These are phyloP conservation scores for Canavalia ensiformis DNA, from an alignment of 306 rosid species.

Conservation along the genomic window DNA sequence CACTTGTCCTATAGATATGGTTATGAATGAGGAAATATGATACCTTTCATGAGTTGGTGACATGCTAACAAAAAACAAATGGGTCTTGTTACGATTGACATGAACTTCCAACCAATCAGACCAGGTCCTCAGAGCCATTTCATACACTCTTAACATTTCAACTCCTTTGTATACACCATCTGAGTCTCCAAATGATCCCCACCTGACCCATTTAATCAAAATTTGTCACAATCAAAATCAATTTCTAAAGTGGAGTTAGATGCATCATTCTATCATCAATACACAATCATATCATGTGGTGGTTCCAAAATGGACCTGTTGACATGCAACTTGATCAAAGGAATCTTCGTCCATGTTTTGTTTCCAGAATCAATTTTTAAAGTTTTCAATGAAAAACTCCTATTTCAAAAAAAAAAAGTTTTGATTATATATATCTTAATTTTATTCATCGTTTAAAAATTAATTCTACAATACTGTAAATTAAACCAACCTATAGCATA, in stretches of 20 bases:
- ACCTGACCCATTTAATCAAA: constrained; percentile 54
- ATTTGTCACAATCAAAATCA: constrained; percentile 37
- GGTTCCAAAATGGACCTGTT: constrained; percentile 32
- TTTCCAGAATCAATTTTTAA: no score
- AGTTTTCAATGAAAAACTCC: no score
- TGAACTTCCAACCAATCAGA: constrained; percentile 92
- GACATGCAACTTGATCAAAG: constrained; percentile 14
- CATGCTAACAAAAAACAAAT: constrained; percentile 82
- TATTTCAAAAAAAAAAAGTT: no score
- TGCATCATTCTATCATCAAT: not conserved
- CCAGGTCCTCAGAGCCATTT: constrained; percentile 93
- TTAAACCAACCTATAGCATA: no score
- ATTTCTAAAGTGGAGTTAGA: constrained; percentile 21
- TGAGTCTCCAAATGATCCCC: constrained; percentile 81
- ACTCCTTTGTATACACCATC: constrained; percentile 65
- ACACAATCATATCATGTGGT: constrained; percentile 30
- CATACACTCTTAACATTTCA: constrained; percentile 74
- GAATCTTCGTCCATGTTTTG: not conserved
- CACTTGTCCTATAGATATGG: not conserved
- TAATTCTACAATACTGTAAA: no score
- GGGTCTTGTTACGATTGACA: constrained; percentile 75
- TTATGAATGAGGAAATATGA: constrained; percentile 7
- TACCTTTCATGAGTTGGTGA: constrained; percentile 97
- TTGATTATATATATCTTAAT: no score
- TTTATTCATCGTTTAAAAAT: no score